Conservation (phyloP, 75 land plant species). For the Pinus taeda region DNA sequence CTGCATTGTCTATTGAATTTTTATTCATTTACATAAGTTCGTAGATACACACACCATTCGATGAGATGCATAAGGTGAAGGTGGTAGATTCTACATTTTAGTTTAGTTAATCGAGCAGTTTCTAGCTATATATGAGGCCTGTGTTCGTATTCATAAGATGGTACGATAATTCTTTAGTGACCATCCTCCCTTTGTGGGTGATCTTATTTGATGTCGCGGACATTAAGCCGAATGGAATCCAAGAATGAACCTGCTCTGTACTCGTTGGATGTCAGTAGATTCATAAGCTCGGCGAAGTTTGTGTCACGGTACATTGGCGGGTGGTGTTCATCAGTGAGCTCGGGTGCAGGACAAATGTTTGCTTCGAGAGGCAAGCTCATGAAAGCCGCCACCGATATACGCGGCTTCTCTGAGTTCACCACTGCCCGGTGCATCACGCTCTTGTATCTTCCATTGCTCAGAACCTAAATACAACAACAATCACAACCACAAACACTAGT, state of each 20-base stretch:
- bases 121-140: too few relatives aligned
- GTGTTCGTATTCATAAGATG: too few relatives aligned
- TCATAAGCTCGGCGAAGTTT: slow-evolving; percentile 49
- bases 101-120: too few relatives aligned
- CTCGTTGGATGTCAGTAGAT: slow-evolving; percentile 28
- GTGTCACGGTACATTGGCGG: slow-evolving; percentile 52
- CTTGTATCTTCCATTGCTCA: slow-evolving; percentile 44
- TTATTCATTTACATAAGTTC: too few relatives aligned
- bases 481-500: not conserved
- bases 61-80: too few relatives aligned
- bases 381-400: slow-evolving; percentile 40
- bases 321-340: slow-evolving; percentile 40
- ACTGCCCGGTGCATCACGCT: slow-evolving; percentile 29
- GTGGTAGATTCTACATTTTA: too few relatives aligned
- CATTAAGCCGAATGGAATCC: too few relatives aligned
- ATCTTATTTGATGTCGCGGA: too few relatives aligned
- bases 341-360: slow-evolving; percentile 35
- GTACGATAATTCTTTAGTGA: too few relatives aligned
- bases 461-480: slow-evolving; percentile 26
- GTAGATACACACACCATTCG: too few relatives aligned
- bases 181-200: too few relatives aligned
- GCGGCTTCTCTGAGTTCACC: slow-evolving; percentile 37
- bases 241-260: slow-evolving; percentile 4
- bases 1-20: too few relatives aligned
- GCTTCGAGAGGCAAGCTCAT: slow-evolving; percentile 37